Conservation (phyloP, 352 stramenopile genomes). For the Albugo laibachii region DNA sequence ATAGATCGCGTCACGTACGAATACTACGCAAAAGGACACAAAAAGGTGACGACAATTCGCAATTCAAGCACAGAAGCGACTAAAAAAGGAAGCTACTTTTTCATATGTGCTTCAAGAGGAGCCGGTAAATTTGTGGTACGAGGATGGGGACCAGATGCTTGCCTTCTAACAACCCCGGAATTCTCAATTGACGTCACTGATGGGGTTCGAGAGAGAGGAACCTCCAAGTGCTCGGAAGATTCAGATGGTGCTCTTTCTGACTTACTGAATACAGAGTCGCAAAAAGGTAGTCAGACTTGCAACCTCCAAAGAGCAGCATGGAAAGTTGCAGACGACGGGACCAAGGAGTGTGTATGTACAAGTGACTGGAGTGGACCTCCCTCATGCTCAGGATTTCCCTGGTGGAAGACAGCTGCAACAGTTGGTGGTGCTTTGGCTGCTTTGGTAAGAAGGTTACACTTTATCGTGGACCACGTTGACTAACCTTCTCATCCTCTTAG, state of each 20-base stretch:
- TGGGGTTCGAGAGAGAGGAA: constrained; percentile 25
- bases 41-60: constrained; percentile 8
- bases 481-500: constrained; percentile 1
- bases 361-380: constrained; percentile 39
- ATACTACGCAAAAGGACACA: constrained; percentile 9
- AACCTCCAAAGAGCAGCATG: constrained; percentile 28
- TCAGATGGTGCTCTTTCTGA: neutral
- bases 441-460: constrained; percentile 10
- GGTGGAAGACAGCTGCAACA: constrained; percentile 36
- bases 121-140: constrained; percentile 36
- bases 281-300: constrained; percentile 11
- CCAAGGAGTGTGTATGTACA: constrained; percentile 24
- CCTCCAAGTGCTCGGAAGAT: constrained; percentile 12
- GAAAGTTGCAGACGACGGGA: constrained; percentile 16
- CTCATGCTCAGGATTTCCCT: constrained; percentile 21
- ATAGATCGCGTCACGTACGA: constrained; percentile 12
- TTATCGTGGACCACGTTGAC: neutral
- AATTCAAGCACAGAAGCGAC: constrained; percentile 11
- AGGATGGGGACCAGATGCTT: constrained; percentile 31
- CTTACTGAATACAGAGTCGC: constrained; percentile 2
- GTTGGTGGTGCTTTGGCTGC: constrained; percentile 33
- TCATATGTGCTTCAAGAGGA: constrained; percentile 4
- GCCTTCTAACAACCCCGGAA: constrained; percentile 10
- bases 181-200: constrained; percentile 9
- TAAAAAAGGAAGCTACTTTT: constrained; percentile 1